Percentiles rank a stretch among this genome's conserved stretches.
These are phyloP conservation scores for Syzygium oleosum DNA, from an alignment of 345 rosid species.

Conservation along the genomic window DNA sequence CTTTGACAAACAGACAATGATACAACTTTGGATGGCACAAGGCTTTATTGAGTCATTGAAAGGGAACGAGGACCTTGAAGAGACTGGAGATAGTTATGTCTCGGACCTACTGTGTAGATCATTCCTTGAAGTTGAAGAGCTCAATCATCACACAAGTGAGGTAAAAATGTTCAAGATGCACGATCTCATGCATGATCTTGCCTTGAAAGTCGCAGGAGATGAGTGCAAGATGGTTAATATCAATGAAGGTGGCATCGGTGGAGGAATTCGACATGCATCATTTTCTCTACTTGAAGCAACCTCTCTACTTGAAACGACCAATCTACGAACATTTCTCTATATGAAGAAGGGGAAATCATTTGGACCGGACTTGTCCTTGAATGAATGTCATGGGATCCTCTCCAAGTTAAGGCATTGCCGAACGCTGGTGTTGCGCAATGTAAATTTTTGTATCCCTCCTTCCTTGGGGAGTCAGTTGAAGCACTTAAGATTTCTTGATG, in stretches of 20 bases:
- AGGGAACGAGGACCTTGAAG: background rate
- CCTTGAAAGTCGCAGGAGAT: background rate
- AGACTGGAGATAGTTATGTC: background rate
- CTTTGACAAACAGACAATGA: background rate
- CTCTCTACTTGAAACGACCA: background rate
- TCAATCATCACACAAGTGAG: background rate
- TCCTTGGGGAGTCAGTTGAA: background rate
- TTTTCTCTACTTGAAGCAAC: background rate
- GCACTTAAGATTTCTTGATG: background rate
- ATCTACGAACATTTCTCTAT: background rate
- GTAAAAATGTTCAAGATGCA: background rate
- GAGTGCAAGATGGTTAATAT: background rate
- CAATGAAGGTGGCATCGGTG: background rate
- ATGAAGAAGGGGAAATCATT: background rate
- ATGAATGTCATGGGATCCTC: background rate
- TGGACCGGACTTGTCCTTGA: background rate
- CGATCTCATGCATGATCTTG: background rate
- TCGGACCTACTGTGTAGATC: background rate
- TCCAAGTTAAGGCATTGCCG: background rate
- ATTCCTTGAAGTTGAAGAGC: background rate
- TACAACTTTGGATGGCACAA: background rate
- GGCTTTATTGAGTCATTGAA: background rate
- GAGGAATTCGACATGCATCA: background rate
- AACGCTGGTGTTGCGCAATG: background rate
- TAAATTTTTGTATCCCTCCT: background rate